These are phyloP conservation scores for Pseudogymnoascus destructans DNA, from an alignment of 2,329 filamentous ascomycete species.

Conservation along the genomic window DNA sequence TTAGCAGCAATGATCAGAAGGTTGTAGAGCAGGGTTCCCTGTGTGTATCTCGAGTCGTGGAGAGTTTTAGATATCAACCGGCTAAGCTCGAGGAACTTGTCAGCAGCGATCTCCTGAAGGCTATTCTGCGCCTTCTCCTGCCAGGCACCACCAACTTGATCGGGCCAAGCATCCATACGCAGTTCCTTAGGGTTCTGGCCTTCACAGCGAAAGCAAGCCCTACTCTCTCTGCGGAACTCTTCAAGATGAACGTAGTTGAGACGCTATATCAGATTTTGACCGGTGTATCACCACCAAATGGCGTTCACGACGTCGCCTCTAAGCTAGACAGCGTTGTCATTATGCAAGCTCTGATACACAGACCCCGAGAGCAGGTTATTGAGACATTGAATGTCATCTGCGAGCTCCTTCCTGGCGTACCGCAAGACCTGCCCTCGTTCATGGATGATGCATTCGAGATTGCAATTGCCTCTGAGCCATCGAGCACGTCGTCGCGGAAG, in stretches of 20 bases:
- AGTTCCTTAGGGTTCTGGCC: conserved; percentile 82
- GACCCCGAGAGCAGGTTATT: conserved; percentile 88
- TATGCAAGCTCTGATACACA: conserved; percentile 95
- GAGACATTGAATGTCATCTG: conserved; percentile 97
- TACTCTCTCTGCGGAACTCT: conserved; percentile 70
- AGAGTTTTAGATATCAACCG: conserved; percentile 87
- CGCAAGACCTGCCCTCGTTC: conserved; percentile 37
- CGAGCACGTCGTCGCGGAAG: conserved; percentile 31
- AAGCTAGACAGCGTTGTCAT: conserved; percentile 95
- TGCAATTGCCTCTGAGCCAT: conserved; percentile 28
- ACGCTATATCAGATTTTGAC: conserved; percentile 96
- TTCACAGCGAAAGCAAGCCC: conserved; percentile 86
- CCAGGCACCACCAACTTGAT: conserved; percentile 95
- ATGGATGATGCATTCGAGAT: conserved; percentile 35
- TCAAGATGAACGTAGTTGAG: conserved; percentile 95
- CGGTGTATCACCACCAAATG: conserved; percentile 78
- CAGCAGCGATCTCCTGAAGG: conserved; percentile 72
- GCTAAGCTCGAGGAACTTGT: conserved; percentile 86
- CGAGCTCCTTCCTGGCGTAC: conserved; percentile 72
- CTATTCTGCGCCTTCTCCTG: conserved; percentile 73
- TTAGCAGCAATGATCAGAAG: conserved; percentile 85
- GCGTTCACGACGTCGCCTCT: conserved; percentile 61
- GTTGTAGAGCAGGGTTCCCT: conserved; percentile 94
- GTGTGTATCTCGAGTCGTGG: conserved; percentile 88
- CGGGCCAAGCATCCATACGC: conserved; percentile 85